phyloP scores from a whole-genome alignment of 352 stramenopile genomes.

The Pythium volutum region DNA sequence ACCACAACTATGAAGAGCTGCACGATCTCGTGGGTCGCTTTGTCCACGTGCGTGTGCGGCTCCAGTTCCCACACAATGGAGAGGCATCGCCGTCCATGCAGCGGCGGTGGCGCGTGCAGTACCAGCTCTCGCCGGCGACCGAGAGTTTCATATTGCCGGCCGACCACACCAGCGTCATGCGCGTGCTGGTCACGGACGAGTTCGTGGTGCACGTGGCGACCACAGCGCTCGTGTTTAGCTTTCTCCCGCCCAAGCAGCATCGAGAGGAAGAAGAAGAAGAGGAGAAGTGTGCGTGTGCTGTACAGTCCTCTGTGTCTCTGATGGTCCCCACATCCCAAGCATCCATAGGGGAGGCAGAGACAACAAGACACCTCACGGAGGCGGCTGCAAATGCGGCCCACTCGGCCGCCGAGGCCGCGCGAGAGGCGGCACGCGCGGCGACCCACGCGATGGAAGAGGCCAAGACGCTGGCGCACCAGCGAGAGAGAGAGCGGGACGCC shows the following conservation, averaged over 20 bases:
- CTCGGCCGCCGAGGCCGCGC: constrained; percentile 23
- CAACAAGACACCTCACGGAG: constrained; percentile 4
- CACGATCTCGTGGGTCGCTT: constrained; percentile 45
- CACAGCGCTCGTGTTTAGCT: constrained; percentile 41
- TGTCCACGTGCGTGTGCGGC: constrained; percentile 44
- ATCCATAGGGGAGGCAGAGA: constrained; percentile 9
- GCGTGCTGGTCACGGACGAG: constrained; percentile 55
- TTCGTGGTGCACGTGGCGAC: constrained; percentile 37
- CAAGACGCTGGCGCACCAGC: neutral
- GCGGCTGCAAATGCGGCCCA: constrained; percentile 9
- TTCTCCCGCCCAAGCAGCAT: constrained; percentile 27
- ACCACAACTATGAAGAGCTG: constrained; percentile 19
- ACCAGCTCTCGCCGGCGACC: constrained; percentile 45
- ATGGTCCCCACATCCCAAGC: neutral
- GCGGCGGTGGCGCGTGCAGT: constrained; percentile 36
- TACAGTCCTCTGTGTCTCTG: neutral
- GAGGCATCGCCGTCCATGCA: neutral
- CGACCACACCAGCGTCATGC: constrained; percentile 56
- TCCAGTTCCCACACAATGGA: constrained; percentile 28
- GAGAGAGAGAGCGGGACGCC: neutral
- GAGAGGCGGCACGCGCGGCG: constrained; percentile 28
- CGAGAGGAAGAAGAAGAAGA: neutral
- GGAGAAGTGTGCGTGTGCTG: neutral
- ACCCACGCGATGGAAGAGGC: constrained; percentile 16
- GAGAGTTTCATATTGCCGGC: constrained; percentile 52